These are phyloP conservation scores for Hawksworthiomyces lignivorus DNA, from an alignment of 2,329 filamentous ascomycete genomes.

Conservation along the genomic window DNA sequence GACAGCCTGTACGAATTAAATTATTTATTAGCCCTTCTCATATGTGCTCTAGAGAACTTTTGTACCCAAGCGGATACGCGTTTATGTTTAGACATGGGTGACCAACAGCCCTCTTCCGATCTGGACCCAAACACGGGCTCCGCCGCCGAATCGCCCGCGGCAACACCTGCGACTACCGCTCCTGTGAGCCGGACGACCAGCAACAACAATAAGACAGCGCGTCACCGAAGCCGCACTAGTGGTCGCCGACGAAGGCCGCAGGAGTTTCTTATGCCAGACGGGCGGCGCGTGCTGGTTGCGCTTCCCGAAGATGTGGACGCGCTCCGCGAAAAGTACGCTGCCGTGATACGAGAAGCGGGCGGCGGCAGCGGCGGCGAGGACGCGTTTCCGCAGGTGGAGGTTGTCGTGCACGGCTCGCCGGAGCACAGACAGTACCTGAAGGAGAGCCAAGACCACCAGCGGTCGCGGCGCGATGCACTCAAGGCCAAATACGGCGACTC, in stretches of 20 bases:
- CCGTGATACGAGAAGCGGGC: constrained; percentile 19
- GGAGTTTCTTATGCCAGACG: constrained; percentile 48
- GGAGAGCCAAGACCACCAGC: constrained; percentile 45
- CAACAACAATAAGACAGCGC: too few species aligned
- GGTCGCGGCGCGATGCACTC: constrained; percentile 37
- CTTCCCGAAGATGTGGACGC: constrained; percentile 46
- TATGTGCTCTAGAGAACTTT: too few species aligned
- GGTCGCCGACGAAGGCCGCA: constrained; percentile 32
- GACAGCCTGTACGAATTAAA: too few species aligned
- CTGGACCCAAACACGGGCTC: too few species aligned
- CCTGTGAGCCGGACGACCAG: constrained; percentile 2
- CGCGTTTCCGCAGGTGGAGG: constrained; percentile 36
- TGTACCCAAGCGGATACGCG: too few species aligned
- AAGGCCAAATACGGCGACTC: constrained; percentile 40
- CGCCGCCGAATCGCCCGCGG: too few species aligned
- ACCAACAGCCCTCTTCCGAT: too few species aligned
- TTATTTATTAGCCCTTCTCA: too few species aligned
- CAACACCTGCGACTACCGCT: not conserved
- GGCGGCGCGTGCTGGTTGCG: constrained; percentile 48
- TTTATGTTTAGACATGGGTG: too few species aligned
- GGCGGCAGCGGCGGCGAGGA: constrained; percentile 17
- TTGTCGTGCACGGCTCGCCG: constrained; percentile 49
- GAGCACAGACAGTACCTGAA: constrained; percentile 40
- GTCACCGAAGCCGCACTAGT: too few species aligned
- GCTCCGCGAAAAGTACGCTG: constrained; percentile 36